Evolutionary conservation across 148 eudicot genomes (phyloP).

Genomic region (Rhododendron griersonianum): DNA sequence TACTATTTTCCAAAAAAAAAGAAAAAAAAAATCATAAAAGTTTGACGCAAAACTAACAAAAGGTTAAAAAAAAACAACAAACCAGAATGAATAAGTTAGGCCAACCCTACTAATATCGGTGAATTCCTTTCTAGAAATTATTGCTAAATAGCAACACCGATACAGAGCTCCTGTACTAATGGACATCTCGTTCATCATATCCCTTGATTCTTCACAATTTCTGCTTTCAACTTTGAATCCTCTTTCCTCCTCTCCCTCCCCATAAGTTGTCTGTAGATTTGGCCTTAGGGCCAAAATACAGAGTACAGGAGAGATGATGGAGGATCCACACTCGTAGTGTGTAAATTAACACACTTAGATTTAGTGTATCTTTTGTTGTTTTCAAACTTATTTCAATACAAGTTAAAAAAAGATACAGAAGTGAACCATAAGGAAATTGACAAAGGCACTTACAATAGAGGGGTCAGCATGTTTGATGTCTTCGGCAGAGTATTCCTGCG

Average conservation of each 20-base stretch:
- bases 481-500: constrained; percentile 46
- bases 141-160: no score
- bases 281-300: not conserved
- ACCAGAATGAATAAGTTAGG: no score
- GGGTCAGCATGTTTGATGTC: constrained; percentile 56
- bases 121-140: no score
- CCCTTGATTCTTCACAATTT: no score
- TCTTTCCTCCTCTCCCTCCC: not conserved
- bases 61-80: no score
- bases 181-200: no score
- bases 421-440: not conserved
- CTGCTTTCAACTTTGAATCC: not conserved
- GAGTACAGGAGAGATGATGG: not conserved
- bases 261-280: not conserved
- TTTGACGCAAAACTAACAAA: no score
- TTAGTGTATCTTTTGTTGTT: not conserved
- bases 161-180: no score
- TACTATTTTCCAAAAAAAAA: no score
- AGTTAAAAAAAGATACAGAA: not conserved
- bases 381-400: not conserved
- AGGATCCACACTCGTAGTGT: not conserved
- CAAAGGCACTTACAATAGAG: constrained; percentile 35
- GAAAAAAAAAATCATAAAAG: no score
- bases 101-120: no score
- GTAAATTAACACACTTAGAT: not conserved